A percentile compares a stretch with the other conserved stretches of the same genome.
phyloP scores from a whole-genome alignment of 2,329 filamentous ascomycete genomes.

The Penicillium thymicola region DNA sequence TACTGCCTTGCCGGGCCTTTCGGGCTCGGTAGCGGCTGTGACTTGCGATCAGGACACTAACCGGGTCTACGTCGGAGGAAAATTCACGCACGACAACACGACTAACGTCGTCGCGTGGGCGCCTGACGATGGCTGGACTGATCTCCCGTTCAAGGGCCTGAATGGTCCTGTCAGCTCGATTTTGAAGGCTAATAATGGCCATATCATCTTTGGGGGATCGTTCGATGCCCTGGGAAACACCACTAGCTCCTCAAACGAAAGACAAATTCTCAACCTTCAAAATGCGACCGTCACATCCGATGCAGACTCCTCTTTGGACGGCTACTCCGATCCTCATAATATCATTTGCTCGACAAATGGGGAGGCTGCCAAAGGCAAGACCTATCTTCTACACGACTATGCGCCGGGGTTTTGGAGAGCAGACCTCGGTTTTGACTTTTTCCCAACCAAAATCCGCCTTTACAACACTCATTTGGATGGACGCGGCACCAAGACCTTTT shows the following conservation, averaged over 20 bases:
- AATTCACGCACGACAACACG: slow-evolving; percentile 74
- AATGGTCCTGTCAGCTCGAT: slow-evolving; percentile 91
- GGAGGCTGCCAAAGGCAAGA: slow-evolving; percentile 66
- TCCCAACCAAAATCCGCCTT: slow-evolving; percentile 80
- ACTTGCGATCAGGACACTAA: slow-evolving; percentile 74
- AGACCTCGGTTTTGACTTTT: slow-evolving; percentile 76
- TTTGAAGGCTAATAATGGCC: slow-evolving; percentile 70
- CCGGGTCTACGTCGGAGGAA: slow-evolving; percentile 88
- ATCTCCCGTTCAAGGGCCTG: slow-evolving; percentile 87
- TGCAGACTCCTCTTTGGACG: slow-evolving; percentile 58
- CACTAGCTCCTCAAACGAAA: slow-evolving; percentile 55
- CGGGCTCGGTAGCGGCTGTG: slow-evolving; percentile 76
- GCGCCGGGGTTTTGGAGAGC: slow-evolving; percentile 80
- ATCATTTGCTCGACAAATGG: slow-evolving; percentile 75
- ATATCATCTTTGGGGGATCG: slow-evolving; percentile 86
- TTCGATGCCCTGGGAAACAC: slow-evolving; percentile 87
- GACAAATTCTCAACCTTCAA: slow-evolving; percentile 79
- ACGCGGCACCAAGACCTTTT: slow-evolving; percentile 82
- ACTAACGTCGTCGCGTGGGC: slow-evolving; percentile 88
- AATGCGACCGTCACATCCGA: slow-evolving; percentile 70
- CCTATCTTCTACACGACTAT: slow-evolving; percentile 77
- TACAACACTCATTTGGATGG: slow-evolving; percentile 84
- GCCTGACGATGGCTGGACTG: slow-evolving; percentile 65
- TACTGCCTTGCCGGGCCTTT: slow-evolving; percentile 73
- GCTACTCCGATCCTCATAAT: slow-evolving; percentile 72